Evolutionary conservation across 73 alveolate species (phyloP), one percentile per base, ranked within the genome.

Genomic region (Effrenium voratum): DNA sequence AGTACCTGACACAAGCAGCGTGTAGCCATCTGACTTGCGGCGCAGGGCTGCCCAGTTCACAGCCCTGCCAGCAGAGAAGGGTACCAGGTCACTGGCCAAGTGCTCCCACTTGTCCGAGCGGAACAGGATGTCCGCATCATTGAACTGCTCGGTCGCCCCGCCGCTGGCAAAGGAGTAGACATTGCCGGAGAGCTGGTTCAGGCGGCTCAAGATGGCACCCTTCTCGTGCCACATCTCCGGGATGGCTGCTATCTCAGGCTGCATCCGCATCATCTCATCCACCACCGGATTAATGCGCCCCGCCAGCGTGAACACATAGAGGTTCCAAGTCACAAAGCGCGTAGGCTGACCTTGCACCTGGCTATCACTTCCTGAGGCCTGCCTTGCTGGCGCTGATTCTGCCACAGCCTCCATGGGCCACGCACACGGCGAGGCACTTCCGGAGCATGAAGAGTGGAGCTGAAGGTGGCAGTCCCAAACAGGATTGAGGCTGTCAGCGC

Each of bases 221-320:
- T 90, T 90, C 96, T 90, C 96, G 79, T 90, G 96, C 96, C 96
- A 90, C 96, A 90, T 90, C 86, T 90, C 96, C 1, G 96, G 96
- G 34, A 90, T 90, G 57, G 96, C 96, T 0, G 96, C 96, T 36
- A 90, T 90, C 96, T 90, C 96, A 13, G 96, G 96, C 86, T 90
- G 96, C 96, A 90, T 90, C 22, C 96, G 96, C 87, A 90, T 45
- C 38, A 90, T 85, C 75, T 90, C 96, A 19, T 90, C 96, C 96
- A 90, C 96, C 57, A 90, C 96, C 32, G 96, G 96, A 30, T 90
- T 73, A 55, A 90, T 90, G 44, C 96, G 96, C 32, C 96, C 96
- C 4, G 96, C 96, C 86, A 90, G 19, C 26, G 96, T 90, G 87
- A 90, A 90, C 43, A 90, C 96, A 26, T 90, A 90, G 36, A 90